A percentile compares a stretch with the other conserved stretches of the same genome.
These are phyloP conservation scores for Graphiopsis chlorocephala DNA, from an alignment of 2,329 filamentous ascomycete species.

Conservation along the genomic window DNA sequence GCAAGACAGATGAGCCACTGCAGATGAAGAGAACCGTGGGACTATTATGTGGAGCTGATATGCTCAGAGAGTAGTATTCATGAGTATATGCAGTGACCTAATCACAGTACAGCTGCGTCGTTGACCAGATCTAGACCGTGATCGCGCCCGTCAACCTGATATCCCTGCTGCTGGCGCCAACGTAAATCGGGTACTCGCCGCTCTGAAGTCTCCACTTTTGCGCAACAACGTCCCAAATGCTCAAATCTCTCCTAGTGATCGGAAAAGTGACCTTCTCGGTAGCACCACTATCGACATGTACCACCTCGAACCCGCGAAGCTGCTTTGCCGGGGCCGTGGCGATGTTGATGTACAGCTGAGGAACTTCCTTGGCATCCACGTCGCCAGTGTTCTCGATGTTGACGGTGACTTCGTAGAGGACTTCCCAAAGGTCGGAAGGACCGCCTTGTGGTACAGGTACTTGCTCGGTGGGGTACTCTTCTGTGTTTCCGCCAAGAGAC, in stretches of 20 bases:
- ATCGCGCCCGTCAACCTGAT: slow-evolving; percentile 11
- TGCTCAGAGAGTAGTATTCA: not conserved
- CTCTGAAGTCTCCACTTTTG: slow-evolving; percentile 39
- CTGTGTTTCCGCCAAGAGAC: not conserved
- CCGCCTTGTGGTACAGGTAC: slow-evolving; percentile 41
- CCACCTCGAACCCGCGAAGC: slow-evolving; percentile 42
- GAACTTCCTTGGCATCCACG: slow-evolving; percentile 48
- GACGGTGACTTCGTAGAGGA: slow-evolving; percentile 47
- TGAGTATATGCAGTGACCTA: not conserved
- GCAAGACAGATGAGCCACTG: not conserved
- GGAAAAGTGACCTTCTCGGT: slow-evolving; percentile 35
- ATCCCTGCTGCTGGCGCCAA: slow-evolving; percentile 12
- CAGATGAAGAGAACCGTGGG: not conserved
- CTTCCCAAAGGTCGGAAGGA: slow-evolving; percentile 51
- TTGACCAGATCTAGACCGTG: not conserved
- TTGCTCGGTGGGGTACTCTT: slow-evolving; percentile 55
- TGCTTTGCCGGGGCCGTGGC: slow-evolving; percentile 38
- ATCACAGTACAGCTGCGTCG: not conserved
- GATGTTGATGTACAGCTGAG: slow-evolving; percentile 55
- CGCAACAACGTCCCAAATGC: slow-evolving; percentile 41
- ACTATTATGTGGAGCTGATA: not conserved
- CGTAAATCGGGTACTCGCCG: slow-evolving; percentile 13
- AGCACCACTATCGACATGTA: slow-evolving; percentile 29
- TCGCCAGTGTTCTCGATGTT: slow-evolving; percentile 52
- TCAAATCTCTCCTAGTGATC: slow-evolving; percentile 42